These are phyloP conservation scores for Dryadomyces sulphureus DNA, from an alignment of 2,329 filamentous ascomycete genomes.

Conservation along the genomic window DNA sequence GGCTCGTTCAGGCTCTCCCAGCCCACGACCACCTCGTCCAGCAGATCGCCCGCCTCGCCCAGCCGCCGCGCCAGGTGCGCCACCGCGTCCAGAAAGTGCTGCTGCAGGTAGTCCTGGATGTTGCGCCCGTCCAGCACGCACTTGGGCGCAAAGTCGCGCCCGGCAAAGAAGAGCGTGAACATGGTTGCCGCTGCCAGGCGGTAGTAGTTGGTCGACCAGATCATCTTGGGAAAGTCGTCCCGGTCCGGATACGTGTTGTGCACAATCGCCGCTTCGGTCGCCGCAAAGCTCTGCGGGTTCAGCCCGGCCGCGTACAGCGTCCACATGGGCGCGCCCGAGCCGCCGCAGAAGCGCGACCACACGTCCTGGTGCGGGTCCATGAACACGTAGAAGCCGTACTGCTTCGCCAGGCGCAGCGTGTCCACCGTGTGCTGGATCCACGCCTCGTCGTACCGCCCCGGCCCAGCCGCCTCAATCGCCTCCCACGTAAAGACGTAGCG, in stretches of 20 bases:
- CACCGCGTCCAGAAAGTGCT: slow-evolving; percentile 70
- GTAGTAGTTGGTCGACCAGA: slow-evolving; percentile 96
- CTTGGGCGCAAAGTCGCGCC: slow-evolving; percentile 84
- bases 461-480: slow-evolving; percentile 86
- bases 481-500: slow-evolving; percentile 98
- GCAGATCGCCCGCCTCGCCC: slow-evolving; percentile 76
- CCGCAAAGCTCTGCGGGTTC: slow-evolving; percentile 70
- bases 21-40: slow-evolving; percentile 76
- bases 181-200: slow-evolving; percentile 77
- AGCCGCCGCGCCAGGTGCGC: slow-evolving; percentile 72
- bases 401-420: slow-evolving; percentile 67
- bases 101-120: slow-evolving; percentile 88
- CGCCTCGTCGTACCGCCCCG: slow-evolving; percentile 82
- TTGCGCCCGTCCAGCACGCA: slow-evolving; percentile 86
- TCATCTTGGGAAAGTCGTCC: slow-evolving; percentile 89
- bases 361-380: slow-evolving; percentile 99
- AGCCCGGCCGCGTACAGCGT: slow-evolving; percentile 89
- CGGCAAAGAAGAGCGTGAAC: slow-evolving; percentile 88
- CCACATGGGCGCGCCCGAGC: slow-evolving; percentile 95
- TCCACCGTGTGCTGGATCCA: slow-evolving; percentile 88
- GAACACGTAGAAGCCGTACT: slow-evolving; percentile 89
- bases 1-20: slow-evolving; percentile 98
- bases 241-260: slow-evolving; percentile 87
- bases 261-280: slow-evolving; percentile 82
- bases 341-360: slow-evolving; percentile 89